These are phyloP conservation scores for Pseudohalonectria lignicola DNA, from an alignment of 2,329 filamentous ascomycete genomes.

Conservation along the genomic window DNA sequence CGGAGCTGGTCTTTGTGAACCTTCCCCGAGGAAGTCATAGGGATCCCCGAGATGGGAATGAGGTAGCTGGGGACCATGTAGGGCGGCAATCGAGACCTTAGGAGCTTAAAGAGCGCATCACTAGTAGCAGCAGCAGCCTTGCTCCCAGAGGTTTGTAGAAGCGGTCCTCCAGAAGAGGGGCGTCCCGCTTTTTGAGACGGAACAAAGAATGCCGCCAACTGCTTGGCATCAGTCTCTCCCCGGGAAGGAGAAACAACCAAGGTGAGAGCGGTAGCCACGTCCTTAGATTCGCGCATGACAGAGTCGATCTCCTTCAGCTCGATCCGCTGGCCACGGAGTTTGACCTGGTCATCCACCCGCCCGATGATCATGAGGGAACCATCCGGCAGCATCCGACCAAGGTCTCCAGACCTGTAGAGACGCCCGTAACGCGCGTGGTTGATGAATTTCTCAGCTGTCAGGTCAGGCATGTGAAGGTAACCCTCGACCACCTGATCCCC, in stretches of 20 bases:
- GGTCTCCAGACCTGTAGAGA: conserved; percentile 73
- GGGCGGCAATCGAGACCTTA: conserved; percentile 47
- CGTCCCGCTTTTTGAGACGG: no score
- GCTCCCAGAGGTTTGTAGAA: no score
- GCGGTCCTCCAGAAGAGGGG: no score
- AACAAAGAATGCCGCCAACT: conserved; percentile 62
- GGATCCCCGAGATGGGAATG: conserved; percentile 58
- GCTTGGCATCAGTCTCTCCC: conserved; percentile 27
- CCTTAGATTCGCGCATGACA: conserved; percentile 37
- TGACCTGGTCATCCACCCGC: conserved; percentile 69
- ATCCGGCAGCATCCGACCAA: conserved; percentile 68
- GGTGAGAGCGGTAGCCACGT: conserved; percentile 52
- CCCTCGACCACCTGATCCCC: conserved; percentile 71
- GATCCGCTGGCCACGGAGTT: conserved; percentile 69
- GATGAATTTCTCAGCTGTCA: conserved; percentile 58
- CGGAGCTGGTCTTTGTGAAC: conserved; percentile 49
- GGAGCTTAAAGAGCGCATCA: conserved; percentile 35
- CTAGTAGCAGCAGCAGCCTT: no score
- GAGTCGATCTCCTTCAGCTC: conserved; percentile 68
- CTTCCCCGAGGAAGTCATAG: conserved; percentile 66
- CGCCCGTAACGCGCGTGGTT: conserved; percentile 57
- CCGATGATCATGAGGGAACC: conserved; percentile 65
- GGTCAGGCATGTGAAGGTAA: conserved; percentile 55
- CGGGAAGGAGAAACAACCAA: conserved; percentile 37
- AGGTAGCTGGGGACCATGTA: conserved; percentile 76